phyloP scores from a whole-genome alignment of 2,329 filamentous ascomycete genomes.

The Xylariaceae sp. region DNA sequence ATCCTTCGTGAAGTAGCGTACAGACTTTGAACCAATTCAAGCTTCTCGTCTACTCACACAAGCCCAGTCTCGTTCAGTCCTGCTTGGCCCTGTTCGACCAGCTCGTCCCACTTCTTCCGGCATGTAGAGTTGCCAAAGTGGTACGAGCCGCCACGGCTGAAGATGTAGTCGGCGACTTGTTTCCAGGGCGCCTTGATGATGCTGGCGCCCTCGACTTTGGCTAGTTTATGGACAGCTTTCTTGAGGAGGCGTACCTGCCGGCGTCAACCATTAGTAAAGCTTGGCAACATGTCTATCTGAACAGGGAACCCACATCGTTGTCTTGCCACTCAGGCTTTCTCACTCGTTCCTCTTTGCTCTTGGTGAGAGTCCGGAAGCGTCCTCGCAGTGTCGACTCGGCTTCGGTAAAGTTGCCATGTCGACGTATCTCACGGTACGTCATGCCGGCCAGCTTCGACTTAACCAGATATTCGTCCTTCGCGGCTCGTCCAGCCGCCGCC shows the following conservation, averaged over 20 bases:
- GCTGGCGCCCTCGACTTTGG: constrained; percentile 34
- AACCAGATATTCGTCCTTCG: constrained; percentile 55
- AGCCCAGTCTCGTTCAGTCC: constrained; percentile 4
- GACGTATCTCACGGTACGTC: constrained; percentile 67
- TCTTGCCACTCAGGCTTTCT: constrained; percentile 67
- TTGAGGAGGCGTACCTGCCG: constrained; percentile 49
- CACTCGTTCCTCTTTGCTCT: constrained; percentile 62
- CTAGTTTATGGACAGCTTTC: constrained; percentile 45
- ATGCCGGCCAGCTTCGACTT: constrained; percentile 56
- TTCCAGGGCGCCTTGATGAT: constrained; percentile 58
- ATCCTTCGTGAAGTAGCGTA: constrained; percentile 1
- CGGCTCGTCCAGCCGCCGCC: constrained; percentile 29
- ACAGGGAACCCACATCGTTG: constrained; percentile 60
- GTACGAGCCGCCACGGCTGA: constrained; percentile 56
- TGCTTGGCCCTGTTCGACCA: constrained; percentile 35
- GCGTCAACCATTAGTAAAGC: not conserved
- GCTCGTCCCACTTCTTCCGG: constrained; percentile 59
- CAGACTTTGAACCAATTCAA: constrained; percentile 7
- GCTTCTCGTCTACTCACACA: constrained; percentile 1
- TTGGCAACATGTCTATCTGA: not conserved
- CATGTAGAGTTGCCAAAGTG: constrained; percentile 62
- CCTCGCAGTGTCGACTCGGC: constrained; percentile 75
- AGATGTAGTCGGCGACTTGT: constrained; percentile 57
- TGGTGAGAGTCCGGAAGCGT: constrained; percentile 66
- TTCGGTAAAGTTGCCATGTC: constrained; percentile 57